Percentiles rank a stretch among this genome's conserved stretches.
Evolutionary conservation across 345 rosid genomes (phyloP).

Genomic region (Brassica juncea): DNA sequence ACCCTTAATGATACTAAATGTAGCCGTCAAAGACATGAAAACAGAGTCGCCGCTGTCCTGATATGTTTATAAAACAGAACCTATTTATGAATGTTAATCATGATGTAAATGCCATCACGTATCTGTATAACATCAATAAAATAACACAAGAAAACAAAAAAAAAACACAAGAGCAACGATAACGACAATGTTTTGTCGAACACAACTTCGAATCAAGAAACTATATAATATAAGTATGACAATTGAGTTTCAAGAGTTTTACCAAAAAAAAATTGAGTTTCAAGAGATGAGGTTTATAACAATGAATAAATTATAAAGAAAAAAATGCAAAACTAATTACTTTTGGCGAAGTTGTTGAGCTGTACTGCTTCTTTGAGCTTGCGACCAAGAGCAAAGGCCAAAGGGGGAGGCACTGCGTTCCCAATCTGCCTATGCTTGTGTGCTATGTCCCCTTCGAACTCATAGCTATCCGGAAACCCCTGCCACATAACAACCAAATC

Average conservation of each 20-base stretch:
- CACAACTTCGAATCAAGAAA: neutral
- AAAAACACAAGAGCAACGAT: neutral
- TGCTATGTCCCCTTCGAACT: slow-evolving; percentile 61
- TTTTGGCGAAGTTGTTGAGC: slow-evolving; percentile 18
- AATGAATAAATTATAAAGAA: neutral
- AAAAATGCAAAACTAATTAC: neutral
- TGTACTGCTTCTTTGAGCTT: slow-evolving; percentile 78
- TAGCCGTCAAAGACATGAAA: neutral
- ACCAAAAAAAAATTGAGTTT: neutral
- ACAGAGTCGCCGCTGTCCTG: neutral
- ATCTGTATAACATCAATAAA: neutral
- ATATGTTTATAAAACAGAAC: no score
- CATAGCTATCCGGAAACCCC: slow-evolving; percentile 85
- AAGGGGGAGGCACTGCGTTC: slow-evolving; percentile 90
- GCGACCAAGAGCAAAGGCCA: slow-evolving; percentile 79
- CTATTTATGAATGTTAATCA: neutral
- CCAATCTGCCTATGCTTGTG: slow-evolving; percentile 88
- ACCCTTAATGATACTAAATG: no score
- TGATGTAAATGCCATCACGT: neutral
- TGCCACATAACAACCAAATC: slow-evolving; percentile 29
- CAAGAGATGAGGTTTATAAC: neutral
- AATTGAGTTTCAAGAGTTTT: neutral
- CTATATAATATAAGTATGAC: neutral
- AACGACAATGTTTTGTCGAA: neutral
- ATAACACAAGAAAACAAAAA: neutral